Evolutionary conservation across 2,329 filamentous ascomycete species (phyloP), one percentile per base, ranked within the genome.

Genomic region (Lasiodiplodia sp.): DNA sequence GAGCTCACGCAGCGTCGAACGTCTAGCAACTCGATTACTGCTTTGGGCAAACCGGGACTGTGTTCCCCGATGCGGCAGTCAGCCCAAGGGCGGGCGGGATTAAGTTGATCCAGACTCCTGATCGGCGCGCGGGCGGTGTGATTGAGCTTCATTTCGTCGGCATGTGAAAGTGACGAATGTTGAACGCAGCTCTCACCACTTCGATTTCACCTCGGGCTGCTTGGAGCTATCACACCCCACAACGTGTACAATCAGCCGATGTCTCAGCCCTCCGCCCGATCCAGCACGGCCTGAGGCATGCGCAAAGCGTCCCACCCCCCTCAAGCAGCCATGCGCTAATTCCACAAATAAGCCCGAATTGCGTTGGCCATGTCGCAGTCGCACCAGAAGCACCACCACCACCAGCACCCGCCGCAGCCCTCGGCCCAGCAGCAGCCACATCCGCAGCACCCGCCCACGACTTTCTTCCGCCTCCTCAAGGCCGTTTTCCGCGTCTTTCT

Each of bases 401-500:
- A 56, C 38, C 38, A 28, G 31, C 55, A 47, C 44, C 44, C 44
- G 44, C 44, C 44, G 44, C 44, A 47, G 44, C 44, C 44, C n/a
- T 47, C 44, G 37, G 18, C 47, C 5, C 28, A 23, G 10, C 58
- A 25, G 25, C 56, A 44, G 37, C 34, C 37, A 28, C 56, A 14
- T 21, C 34, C 34, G 57, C 57, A 38, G 57, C 57, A 38, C 18
- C 60, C 44, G 18, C 49, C 40, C 23, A 62, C 66, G 14, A 21
- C 67, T 14, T 44, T 64, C 37, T 57, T 71, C 64, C 65, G 68
- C 70, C 55, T 75, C 38, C 56, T 79, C 38, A 78, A 71, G 72
- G 73, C 72, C 65, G 69, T 80, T 28, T 72, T 76, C 18, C 72
- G 74, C 68, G 76, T 77, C 69, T 71, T 80, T 55, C 72, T 78